phyloP scores from a whole-genome alignment of 805 yeast species.

The Candida sanyiensis region DNA sequence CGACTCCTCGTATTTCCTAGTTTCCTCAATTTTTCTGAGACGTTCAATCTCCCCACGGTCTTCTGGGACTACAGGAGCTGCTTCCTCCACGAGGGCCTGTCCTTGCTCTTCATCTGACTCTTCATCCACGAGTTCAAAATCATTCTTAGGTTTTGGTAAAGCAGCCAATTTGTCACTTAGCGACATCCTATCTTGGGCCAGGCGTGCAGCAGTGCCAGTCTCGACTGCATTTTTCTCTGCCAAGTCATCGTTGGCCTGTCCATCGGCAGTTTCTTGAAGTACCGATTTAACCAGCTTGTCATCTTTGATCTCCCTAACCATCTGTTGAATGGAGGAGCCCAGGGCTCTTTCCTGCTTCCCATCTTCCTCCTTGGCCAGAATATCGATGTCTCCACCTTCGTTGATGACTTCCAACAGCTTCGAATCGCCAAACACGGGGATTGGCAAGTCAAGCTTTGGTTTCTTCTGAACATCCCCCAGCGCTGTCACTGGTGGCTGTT shows the following conservation, averaged over 20 bases:
- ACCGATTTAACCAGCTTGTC: slow-evolving; percentile 32
- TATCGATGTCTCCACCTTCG: slow-evolving; percentile 12
- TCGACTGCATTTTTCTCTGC: too few relatives aligned
- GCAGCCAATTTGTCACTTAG: slow-evolving; percentile 24
- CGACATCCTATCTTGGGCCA: not conserved
- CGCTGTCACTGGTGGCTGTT: too few relatives aligned
- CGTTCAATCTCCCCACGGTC: slow-evolving; percentile 23
- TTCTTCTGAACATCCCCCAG: slow-evolving; percentile 11
- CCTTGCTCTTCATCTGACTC: slow-evolving; percentile 22
- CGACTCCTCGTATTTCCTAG: slow-evolving; percentile 17
- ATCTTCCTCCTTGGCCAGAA: slow-evolving; percentile 10
- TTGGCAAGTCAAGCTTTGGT: slow-evolving; percentile 28
- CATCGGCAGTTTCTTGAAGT: slow-evolving; percentile 11
- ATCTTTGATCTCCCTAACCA: slow-evolving; percentile 38
- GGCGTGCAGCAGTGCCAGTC: not conserved
- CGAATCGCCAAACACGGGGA: slow-evolving; percentile 27
- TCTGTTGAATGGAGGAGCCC: slow-evolving; percentile 15
- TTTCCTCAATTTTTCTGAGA: slow-evolving; percentile 10
- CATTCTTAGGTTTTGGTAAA: slow-evolving; percentile 41
- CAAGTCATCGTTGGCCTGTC: not conserved
- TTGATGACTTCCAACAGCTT: slow-evolving; percentile 15
- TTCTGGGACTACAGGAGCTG: not conserved
- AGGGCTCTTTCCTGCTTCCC: slow-evolving; percentile 1
- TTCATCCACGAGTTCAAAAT: slow-evolving; percentile 37
- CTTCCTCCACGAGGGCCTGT: not conserved